These are phyloP conservation scores for Phytopythium ostracodes DNA, from an alignment of 352 stramenopile species.

Conservation along the genomic window DNA sequence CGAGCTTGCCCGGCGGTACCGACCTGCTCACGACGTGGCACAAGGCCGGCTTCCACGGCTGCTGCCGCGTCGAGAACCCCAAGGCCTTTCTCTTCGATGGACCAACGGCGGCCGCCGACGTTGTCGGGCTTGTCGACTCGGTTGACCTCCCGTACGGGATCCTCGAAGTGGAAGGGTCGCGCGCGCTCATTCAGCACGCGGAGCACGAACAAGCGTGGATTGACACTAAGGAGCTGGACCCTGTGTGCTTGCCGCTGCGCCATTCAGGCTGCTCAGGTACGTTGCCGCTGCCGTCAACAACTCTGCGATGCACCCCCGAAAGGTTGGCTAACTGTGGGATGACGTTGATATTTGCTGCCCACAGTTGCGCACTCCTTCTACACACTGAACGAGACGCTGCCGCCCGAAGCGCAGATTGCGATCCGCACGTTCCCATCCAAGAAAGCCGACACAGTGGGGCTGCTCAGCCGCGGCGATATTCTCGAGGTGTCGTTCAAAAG, in stretches of 20 bases:
- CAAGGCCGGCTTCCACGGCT: conserved; percentile 33
- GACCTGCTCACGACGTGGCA: conserved; percentile 51
- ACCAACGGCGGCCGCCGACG: conserved; percentile 17
- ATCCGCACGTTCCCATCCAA: conserved; percentile 60
- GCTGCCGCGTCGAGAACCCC: conserved; percentile 32
- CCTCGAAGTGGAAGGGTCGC: conserved; percentile 20
- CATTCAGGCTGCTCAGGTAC: conserved; percentile 47
- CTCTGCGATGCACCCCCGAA: no score
- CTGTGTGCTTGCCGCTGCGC: conserved; percentile 36
- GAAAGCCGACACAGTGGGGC: conserved; percentile 45
- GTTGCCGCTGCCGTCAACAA: conserved; percentile 11
- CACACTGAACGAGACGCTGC: conserved; percentile 46
- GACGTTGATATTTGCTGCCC: conserved; percentile 8
- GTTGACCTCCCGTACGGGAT: conserved; percentile 45
- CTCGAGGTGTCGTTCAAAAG: conserved; percentile 43
- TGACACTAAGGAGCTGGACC: conserved; percentile 35
- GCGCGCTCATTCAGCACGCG: conserved; percentile 38
- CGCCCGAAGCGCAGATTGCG: conserved; percentile 58
- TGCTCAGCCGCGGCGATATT: conserved; percentile 51
- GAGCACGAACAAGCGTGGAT: conserved; percentile 53
- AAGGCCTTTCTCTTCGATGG: conserved; percentile 37
- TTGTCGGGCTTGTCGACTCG: conserved; percentile 28
- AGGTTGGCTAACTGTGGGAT: not conserved
- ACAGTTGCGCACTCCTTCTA: conserved; percentile 49
- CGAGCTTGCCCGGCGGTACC: conserved; percentile 35